A percentile compares a stretch with the other conserved stretches of the same genome.
Conservation (phyloP, 2,329 filamentous ascomycete species). For the Phaeophleospora eucalypticola region DNA sequence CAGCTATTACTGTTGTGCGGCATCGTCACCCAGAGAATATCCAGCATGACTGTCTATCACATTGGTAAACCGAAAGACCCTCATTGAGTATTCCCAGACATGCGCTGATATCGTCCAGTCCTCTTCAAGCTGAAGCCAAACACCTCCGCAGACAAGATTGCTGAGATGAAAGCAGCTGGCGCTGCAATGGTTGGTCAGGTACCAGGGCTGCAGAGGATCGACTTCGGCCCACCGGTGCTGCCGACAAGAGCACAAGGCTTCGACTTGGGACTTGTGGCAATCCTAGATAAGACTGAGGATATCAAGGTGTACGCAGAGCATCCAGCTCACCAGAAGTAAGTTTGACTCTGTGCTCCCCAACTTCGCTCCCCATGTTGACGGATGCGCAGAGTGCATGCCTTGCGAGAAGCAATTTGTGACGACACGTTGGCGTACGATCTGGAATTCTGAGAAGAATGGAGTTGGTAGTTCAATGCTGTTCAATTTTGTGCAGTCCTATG, state of each 20-base stretch:
- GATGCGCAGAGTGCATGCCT: slow-evolving; percentile 15
- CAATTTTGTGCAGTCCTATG: too few relatives aligned
- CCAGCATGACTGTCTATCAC: slow-evolving; percentile 22
- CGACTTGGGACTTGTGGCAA: slow-evolving; percentile 44
- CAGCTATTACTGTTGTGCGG: too few relatives aligned
- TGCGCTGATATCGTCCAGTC: slow-evolving; percentile 10
- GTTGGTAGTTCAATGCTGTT: too few relatives aligned
- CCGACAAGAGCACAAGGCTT: slow-evolving; percentile 43
- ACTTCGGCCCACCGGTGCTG: slow-evolving; percentile 33
- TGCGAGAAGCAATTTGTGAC: slow-evolving; percentile 19
- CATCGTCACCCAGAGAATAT: too few relatives aligned
- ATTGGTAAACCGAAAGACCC: slow-evolving; percentile 11
- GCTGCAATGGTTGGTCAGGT: slow-evolving; percentile 19
- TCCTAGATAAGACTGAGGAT: slow-evolving; percentile 42
- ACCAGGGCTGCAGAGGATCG: slow-evolving; percentile 17
- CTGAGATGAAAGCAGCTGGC: slow-evolving; percentile 17
- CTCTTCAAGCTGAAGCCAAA: slow-evolving; percentile 25
- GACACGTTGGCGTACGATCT: slow-evolving; percentile 25
- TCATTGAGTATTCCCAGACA: neutral
- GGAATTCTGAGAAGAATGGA: slow-evolving; percentile 17
- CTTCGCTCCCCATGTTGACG: neutral
- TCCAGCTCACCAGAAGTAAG: slow-evolving; percentile 44
- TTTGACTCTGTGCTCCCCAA: neutral
- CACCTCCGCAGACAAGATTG: slow-evolving; percentile 15
- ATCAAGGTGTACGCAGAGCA: slow-evolving; percentile 42